phyloP scores from a whole-genome alignment of 2,329 filamentous ascomycete genomes.

The Pestalotiopsis sp. region DNA sequence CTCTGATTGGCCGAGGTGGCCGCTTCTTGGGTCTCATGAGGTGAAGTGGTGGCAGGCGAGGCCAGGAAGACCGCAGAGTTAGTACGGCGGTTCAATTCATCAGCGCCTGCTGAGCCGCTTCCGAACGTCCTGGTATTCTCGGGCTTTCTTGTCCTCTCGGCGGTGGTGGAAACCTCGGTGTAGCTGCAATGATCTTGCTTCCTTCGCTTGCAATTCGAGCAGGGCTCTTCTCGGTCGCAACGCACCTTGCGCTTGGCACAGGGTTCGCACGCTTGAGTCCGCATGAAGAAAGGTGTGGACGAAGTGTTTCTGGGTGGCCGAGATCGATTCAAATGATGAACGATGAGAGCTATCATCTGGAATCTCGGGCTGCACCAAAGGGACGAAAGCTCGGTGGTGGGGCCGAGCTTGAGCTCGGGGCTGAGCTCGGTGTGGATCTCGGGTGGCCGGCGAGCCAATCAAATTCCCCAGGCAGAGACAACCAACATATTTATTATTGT shows the following conservation, averaged over 20 bases:
- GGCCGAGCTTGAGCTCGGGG: neutral
- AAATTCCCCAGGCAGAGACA: neutral
- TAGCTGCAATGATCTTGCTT: conserved; percentile 11
- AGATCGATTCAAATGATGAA: neutral
- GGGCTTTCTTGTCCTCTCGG: neutral
- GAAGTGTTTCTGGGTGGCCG: neutral
- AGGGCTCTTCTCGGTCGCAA: conserved; percentile 12
- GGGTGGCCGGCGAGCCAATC: neutral
- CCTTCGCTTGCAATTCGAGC: conserved; percentile 12
- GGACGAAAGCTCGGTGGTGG: neutral
- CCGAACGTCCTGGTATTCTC: conserved; percentile 3
- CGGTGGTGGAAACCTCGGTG: neutral
- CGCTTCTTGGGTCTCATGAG: conserved; percentile 2
- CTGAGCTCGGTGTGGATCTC: conserved; percentile 2
- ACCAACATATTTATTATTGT: neutral
- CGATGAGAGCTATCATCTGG: neutral
- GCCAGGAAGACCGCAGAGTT: no score
- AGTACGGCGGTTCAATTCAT: neutral
- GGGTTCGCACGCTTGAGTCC: conserved; percentile 8
- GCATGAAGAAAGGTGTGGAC: neutral
- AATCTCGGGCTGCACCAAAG: neutral
- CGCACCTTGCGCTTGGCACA: conserved; percentile 16
- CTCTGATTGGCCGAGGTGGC: neutral
- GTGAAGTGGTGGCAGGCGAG: neutral
- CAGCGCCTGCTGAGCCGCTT: neutral